phyloP scores from a whole-genome alignment of 2,329 filamentous ascomycete species.

The Ambrosiella cleistominuta region DNA sequence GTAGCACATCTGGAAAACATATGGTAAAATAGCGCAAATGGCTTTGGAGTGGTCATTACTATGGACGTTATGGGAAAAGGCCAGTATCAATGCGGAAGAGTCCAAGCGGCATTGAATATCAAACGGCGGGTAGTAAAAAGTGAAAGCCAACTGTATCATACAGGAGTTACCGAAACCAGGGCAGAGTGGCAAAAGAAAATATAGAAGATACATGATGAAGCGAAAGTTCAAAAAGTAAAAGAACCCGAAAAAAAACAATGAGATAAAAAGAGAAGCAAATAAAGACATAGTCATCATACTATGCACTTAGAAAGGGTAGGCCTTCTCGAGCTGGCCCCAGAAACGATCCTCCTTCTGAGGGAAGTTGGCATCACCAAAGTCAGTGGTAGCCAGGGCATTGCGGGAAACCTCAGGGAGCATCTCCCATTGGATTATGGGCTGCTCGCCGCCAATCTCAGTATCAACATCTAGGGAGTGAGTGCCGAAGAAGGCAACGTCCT shows the following conservation, averaged over 20 bases:
- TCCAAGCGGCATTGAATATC: background rate
- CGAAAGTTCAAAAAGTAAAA: background rate
- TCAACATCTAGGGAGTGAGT: slow-evolving; percentile 25
- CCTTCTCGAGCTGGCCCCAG: slow-evolving; percentile 14
- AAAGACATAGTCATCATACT: background rate
- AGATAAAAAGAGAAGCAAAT: background rate
- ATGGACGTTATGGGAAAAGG: background rate
- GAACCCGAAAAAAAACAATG: background rate
- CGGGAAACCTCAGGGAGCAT: slow-evolving; percentile 20
- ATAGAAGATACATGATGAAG: background rate
- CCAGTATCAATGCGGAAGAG: background rate
- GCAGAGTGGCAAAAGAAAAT: background rate
- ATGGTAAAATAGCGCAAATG: background rate
- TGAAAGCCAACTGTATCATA: background rate
- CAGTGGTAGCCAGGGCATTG: slow-evolving; percentile 21
- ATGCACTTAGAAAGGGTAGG: slow-evolving; percentile 10
- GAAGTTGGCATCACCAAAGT: slow-evolving; percentile 26
- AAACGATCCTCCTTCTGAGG: slow-evolving; percentile 23
- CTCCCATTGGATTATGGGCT: slow-evolving; percentile 28
- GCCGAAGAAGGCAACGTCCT: slow-evolving; percentile 15
- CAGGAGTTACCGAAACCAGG: background rate
- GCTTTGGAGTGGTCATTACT: background rate
- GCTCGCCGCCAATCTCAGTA: slow-evolving; percentile 20
- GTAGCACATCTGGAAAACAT: too few relatives aligned
- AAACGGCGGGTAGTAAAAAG: background rate